Evolutionary conservation across 352 stramenopile genomes (phyloP).

Genomic region (Plasmopara muralis): DNA sequence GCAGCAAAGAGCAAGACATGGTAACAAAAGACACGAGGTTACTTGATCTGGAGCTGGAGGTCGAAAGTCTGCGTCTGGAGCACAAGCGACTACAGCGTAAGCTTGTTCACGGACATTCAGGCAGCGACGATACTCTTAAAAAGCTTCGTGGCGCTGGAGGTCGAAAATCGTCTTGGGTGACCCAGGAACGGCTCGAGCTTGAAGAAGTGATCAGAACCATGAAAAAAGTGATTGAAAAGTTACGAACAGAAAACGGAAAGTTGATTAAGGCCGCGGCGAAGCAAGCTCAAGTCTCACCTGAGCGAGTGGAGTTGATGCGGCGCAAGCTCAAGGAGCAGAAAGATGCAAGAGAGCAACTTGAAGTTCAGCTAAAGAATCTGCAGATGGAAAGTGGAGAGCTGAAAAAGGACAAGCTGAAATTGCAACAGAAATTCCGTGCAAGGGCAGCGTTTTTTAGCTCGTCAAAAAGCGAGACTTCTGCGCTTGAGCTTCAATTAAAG

Average conservation of each 20-base stretch:
- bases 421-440: slow-evolving; percentile 58
- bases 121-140: slow-evolving; percentile 8
- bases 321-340: slow-evolving; percentile 45
- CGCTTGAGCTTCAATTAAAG: slow-evolving; percentile 18
- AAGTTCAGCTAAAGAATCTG: slow-evolving; percentile 35
- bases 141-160: slow-evolving; percentile 3
- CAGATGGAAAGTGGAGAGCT: slow-evolving; percentile 33
- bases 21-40: slow-evolving; percentile 56
- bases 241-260: slow-evolving; percentile 65
- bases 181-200: slow-evolving; percentile 46
- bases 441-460: slow-evolving; percentile 24
- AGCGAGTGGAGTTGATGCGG: slow-evolving; percentile 37
- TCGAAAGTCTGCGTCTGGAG: slow-evolving; percentile 63
- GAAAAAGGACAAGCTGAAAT: slow-evolving; percentile 53
- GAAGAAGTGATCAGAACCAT: slow-evolving; percentile 77
- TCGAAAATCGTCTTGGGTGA: slow-evolving; percentile 12
- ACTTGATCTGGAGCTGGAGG: slow-evolving; percentile 61
- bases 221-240: slow-evolving; percentile 77
- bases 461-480: slow-evolving; percentile 10
- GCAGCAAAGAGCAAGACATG: slow-evolving; percentile 39
- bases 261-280: slow-evolving; percentile 30
- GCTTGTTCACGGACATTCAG: slow-evolving; percentile 5
- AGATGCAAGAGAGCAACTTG: slow-evolving; percentile 31
- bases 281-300: slow-evolving; percentile 25
- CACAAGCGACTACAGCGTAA: slow-evolving; percentile 48